Base-by-base conservation (phyloP, 2,329 filamentous ascomycete species). In the Aspergillus brasiliensis region DNA sequence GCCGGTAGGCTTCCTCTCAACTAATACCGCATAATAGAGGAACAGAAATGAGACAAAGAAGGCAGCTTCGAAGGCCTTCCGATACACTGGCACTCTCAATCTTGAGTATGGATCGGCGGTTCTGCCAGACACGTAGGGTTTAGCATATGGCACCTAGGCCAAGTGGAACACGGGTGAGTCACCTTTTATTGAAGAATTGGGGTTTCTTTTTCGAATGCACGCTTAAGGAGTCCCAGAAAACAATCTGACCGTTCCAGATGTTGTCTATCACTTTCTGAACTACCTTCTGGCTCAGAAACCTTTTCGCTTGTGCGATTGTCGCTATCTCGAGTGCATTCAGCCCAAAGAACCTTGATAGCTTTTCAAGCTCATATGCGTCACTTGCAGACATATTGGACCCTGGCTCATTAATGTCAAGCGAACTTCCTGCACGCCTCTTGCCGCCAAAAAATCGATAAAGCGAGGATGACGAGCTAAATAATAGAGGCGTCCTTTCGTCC, bases 251-350 rank as follows among this genome's bases (percentile, higher is more conserved):
- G 63, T 88, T 87, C 91, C 92, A 96, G 56, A 96, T 91, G 51
- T 90, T 90, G 48, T 90, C 89, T 62, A 96, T 86, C 65, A 96
- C 90, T 69, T 89, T 90, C 72, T 96, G 92, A 10, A 96, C 89
- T 2, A 91, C 85, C 61, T 84, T 84, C 73, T 96, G 91, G 70
- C 88, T 89, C 37, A 96, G 83, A 67, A 96, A 96, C 48, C 90
- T 90, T 78, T 96, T 96, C 28, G 91, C 91, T 60, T 91, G 84
- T 11, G 89, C 89, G 19, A 96, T 87, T 48, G 89, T 88, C 25
- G 91, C 92, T 69, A 96, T 93, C 72, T 96, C 92, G 15, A 98
- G 82, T 1, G 91, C 92, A 73, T 95, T 97, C 51, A 97, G 82
- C 17, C 89, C 88, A 37, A 87, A 86, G 72, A 96, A 96, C 1